Conservation (phyloP, 164 flowering plant genomes). For the Berberis thunbergii region DNA sequence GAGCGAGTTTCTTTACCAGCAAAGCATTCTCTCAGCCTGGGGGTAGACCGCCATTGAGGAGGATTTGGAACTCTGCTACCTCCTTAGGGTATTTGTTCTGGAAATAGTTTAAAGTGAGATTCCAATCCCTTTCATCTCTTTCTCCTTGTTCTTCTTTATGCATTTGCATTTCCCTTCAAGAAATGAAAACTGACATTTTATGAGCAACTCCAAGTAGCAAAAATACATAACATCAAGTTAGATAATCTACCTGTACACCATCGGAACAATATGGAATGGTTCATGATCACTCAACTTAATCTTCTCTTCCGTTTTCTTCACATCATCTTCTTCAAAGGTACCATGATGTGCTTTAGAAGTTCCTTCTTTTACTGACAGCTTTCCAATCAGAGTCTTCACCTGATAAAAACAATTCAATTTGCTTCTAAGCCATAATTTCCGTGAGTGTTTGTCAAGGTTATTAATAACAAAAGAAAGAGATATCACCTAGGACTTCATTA, state of each 20-base stretch:
- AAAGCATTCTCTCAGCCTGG: conserved; percentile 45
- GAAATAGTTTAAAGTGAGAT: conserved; percentile 20
- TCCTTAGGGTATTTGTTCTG: conserved; percentile 33
- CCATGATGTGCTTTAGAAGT: conserved; percentile 55
- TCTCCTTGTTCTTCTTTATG: conserved; percentile 27
- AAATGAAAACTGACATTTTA: background rate
- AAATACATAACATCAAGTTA: background rate
- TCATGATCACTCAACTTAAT: conserved; percentile 40
- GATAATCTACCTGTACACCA: conserved; percentile 27
- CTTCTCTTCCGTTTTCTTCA: conserved; percentile 28
- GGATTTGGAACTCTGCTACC: conserved; percentile 30
- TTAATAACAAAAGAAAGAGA: background rate
- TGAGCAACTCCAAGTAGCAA: background rate
- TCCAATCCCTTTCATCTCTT: conserved; percentile 37
- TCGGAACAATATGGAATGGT: conserved; percentile 37
- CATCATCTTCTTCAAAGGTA: conserved; percentile 34
- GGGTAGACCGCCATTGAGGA: conserved; percentile 32
- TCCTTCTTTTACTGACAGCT: conserved; percentile 40
- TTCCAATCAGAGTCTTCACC: conserved; percentile 49
- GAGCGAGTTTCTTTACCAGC: conserved; percentile 22
- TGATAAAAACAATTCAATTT: conserved; percentile 4
- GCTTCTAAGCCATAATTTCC: no score
- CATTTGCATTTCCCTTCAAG: conserved; percentile 36
- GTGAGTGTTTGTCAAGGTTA: no score
- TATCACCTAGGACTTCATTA: background rate